These are phyloP conservation scores for Exutisphaerella laricina DNA, from an alignment of 2,329 filamentous ascomycete species.

Conservation along the genomic window DNA sequence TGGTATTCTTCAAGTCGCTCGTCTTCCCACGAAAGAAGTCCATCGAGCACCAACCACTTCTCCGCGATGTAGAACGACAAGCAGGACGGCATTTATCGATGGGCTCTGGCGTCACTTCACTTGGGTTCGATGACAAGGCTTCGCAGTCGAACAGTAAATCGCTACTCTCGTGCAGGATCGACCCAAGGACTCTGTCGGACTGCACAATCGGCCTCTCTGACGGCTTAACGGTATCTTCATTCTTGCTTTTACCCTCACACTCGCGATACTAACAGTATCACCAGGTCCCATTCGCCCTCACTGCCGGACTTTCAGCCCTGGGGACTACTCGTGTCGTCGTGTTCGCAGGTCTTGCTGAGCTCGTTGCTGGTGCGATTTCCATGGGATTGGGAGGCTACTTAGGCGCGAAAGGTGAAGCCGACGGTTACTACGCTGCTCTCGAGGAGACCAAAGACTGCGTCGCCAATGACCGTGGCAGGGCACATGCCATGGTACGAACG, in stretches of 20 bases:
- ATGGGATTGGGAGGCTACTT: slow-evolving; percentile 42
- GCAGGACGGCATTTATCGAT: slow-evolving; percentile 5
- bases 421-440: slow-evolving; percentile 44
- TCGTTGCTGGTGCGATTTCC: slow-evolving; percentile 38
- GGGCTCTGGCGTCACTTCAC: slow-evolving; percentile 1
- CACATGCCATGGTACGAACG: slow-evolving; percentile 36
- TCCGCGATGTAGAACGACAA: slow-evolving; percentile 8
- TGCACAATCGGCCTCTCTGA: slow-evolving; percentile 40
- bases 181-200: slow-evolving; percentile 42
- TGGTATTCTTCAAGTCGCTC: slow-evolving; percentile 6
- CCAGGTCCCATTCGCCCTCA: slow-evolving; percentile 41
- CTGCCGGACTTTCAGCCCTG: slow-evolving; percentile 38
- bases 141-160: neutral
- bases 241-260: too few relatives aligned
- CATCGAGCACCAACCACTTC: slow-evolving; percentile 1
- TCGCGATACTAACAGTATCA: too few relatives aligned
- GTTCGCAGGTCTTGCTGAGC: slow-evolving; percentile 38
- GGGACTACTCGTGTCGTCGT: slow-evolving; percentile 37
- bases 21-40: neutral
- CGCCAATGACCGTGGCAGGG: slow-evolving; percentile 34
- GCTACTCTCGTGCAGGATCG: slow-evolving; percentile 18
- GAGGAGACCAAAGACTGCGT: slow-evolving; percentile 41
- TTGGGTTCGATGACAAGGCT: slow-evolving; percentile 9
- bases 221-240: slow-evolving; percentile 40
- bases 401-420: slow-evolving; percentile 48